Base-by-base conservation (phyloP, 805 yeast species). In the Torulaspora franciscae region DNA sequence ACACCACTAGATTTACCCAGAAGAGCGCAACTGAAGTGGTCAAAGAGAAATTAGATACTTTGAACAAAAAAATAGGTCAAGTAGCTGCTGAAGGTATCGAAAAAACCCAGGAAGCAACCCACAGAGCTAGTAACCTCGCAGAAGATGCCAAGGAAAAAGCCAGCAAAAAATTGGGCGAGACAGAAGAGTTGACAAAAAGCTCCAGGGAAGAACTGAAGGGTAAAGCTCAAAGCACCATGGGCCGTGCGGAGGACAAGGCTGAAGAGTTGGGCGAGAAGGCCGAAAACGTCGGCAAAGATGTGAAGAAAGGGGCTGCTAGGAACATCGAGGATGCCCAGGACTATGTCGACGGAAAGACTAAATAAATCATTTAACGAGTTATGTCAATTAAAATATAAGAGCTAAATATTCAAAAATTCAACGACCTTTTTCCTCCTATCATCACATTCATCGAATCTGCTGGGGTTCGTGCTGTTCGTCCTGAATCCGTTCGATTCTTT, bases 41-140 rank as follows among this genome's bases (percentile, higher is more conserved):
- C n/a, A 52, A 49, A 22, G 54, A 56, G 35, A 55, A 47, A 6
- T 34, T 58, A 39, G 48, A 55, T 14, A 55, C 55, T 34, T 37
- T 58, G 28, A 56, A 58, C 43, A 52, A 54, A 40, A 58, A 55
- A 40, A 47, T 55, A 2, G 63, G 59, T 8, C 42, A 54, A 14
- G 58, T 53, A 2, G 54, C 60, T 15, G 58, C 59, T 15, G 52
- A 53, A 23, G 59, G 58, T 23, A 55, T 58, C 17, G 59, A 57
- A 32, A 58, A 55, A 39, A 52, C 61, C 6, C 55, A 58, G 29
- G 54, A 56, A 13, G 52, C 55, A 7, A 27, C 58, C 8, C 50
- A 52, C 17, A 40, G 35, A 13, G 50, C 46, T 3, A 36, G 47
- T 9, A 47, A 45, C n/a, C 13, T 42, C 9, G 49, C 40, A 6